These are phyloP conservation scores for Coemansia sp. DNA, from an alignment of 192 early-diverging fungal species.

Conservation along the genomic window DNA sequence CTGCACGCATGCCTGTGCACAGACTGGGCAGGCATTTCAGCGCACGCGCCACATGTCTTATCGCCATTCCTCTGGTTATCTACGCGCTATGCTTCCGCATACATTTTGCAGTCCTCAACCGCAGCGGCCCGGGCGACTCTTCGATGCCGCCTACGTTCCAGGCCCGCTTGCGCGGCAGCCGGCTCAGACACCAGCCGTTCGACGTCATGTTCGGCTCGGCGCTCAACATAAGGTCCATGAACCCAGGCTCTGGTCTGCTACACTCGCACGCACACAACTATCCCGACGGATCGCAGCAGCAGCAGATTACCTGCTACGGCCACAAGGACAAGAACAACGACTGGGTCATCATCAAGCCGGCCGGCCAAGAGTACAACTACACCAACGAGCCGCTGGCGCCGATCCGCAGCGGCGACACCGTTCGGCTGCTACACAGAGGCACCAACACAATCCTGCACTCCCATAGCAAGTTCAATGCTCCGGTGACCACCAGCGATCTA, in stretches of 20 bases:
- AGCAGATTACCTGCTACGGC: conserved; percentile 81
- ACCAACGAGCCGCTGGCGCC: conserved; percentile 30
- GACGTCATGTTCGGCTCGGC: conserved; percentile 39
- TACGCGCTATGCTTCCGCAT: conserved; percentile 80
- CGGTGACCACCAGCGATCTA: conserved; percentile 70
- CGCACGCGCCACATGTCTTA: conserved; percentile 75
- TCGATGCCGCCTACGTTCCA: conserved; percentile 54
- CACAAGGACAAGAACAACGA: conserved; percentile 94
- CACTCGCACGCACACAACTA: conserved; percentile 68
- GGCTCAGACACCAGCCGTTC: conserved; percentile 41
- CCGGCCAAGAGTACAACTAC: conserved; percentile 27
- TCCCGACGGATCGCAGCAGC: conserved; percentile 64
- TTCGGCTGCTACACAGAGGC: conserved; percentile 68
- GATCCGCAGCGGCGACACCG: conserved; percentile 68
- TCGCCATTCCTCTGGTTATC: conserved; percentile 77
- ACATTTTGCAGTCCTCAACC: conserved; percentile 86
- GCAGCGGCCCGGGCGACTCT: conserved; percentile 49
- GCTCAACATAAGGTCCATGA: conserved; percentile 31
- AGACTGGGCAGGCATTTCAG: conserved; percentile 80
- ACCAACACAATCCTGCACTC: conserved; percentile 69
- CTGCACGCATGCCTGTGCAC: conserved; percentile 51
- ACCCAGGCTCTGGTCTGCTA: conserved; percentile 41
- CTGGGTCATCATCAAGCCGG: conserved; percentile 61
- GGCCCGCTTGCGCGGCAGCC: conserved; percentile 36
- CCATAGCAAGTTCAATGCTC: conserved; percentile 64